A percentile compares a stretch with the other conserved stretches of the same genome.
Evolutionary conservation across 2,329 filamentous ascomycete species (phyloP).

Genomic region (Cercospora sp.): DNA sequence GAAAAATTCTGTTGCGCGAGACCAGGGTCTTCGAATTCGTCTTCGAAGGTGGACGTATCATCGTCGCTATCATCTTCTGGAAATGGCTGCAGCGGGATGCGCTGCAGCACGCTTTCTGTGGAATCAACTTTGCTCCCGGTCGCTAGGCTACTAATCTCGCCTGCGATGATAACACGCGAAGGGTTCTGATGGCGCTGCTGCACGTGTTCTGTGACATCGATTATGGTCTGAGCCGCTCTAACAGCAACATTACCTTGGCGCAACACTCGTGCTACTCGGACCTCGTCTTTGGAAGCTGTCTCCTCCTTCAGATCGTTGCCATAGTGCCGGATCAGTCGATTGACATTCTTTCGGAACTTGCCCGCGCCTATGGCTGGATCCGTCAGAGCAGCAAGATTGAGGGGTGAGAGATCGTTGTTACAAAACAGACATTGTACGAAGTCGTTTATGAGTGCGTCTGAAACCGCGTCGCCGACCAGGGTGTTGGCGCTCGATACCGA

Average conservation of each 20-base stretch:
- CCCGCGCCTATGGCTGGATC: not conserved
- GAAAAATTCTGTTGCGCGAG: not conserved
- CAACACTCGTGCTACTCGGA: not conserved
- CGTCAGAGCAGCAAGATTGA: not conserved
- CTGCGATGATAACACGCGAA: not conserved
- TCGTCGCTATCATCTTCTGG: not conserved
- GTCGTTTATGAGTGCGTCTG: not conserved
- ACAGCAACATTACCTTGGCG: not conserved
- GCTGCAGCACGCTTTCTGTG: no score
- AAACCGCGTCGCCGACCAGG: not conserved
- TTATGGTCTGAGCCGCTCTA: not conserved
- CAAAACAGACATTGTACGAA: not conserved
- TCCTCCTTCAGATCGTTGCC: not conserved
- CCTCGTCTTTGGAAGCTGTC: not conserved
- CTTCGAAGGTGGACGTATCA: not conserved
- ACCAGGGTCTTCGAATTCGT: not conserved
- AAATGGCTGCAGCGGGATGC: not conserved
- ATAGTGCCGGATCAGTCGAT: not conserved
- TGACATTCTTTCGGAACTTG: not conserved
- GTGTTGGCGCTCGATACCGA: not conserved
- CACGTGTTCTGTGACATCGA: not conserved
- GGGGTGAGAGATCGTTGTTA: not conserved
- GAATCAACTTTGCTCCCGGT: no score
- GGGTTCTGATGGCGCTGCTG: not conserved
- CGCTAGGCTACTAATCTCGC: not conserved